Evolutionary conservation across 768 basidiomycete species (phyloP).

Genomic region (Suillus luteus): DNA sequence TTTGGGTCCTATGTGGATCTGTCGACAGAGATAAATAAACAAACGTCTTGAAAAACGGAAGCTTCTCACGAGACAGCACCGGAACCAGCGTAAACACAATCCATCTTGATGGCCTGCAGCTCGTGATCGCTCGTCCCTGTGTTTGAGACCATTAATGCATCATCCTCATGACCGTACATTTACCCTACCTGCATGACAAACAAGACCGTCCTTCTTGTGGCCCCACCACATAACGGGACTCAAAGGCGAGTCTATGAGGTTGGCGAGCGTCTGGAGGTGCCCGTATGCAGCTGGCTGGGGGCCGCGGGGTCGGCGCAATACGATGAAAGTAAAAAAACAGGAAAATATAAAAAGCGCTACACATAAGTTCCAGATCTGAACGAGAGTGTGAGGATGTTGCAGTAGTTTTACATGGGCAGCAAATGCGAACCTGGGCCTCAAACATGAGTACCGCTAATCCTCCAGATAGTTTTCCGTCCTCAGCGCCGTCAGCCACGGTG

Average conservation of each 20-base stretch:
- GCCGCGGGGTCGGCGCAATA: conserved; percentile 20
- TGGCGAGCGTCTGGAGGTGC: conserved; percentile 35
- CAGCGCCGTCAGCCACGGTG: too few species aligned
- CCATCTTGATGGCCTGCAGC: conserved; percentile 5
- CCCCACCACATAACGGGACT: conserved; percentile 36
- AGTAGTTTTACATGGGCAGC: background rate
- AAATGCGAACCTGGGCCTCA: conserved; percentile 20
- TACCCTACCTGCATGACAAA: conserved; percentile 23
- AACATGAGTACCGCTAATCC: too few species aligned
- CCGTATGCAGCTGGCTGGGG: conserved; percentile 36
- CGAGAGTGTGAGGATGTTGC: background rate
- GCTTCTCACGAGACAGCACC: too few species aligned
- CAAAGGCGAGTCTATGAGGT: conserved; percentile 30
- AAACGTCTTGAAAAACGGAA: too few species aligned
- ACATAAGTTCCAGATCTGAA: conserved; percentile 22
- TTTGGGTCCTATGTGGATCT: too few species aligned
- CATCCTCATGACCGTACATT: background rate
- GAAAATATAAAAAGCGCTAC: background rate
- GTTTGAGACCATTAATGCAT: background rate
- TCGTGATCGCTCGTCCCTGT: conserved; percentile 4
- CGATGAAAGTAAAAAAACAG: conserved; percentile 16
- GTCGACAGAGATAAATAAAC: too few species aligned
- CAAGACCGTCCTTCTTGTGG: conserved; percentile 18
- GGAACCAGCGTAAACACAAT: conserved; percentile 4
- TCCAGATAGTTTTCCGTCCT: too few species aligned